Evolutionary conservation across 352 stramenopile genomes (phyloP), one percentile per base, ranked within the genome.

Genomic region (Peronospora farinosa): DNA sequence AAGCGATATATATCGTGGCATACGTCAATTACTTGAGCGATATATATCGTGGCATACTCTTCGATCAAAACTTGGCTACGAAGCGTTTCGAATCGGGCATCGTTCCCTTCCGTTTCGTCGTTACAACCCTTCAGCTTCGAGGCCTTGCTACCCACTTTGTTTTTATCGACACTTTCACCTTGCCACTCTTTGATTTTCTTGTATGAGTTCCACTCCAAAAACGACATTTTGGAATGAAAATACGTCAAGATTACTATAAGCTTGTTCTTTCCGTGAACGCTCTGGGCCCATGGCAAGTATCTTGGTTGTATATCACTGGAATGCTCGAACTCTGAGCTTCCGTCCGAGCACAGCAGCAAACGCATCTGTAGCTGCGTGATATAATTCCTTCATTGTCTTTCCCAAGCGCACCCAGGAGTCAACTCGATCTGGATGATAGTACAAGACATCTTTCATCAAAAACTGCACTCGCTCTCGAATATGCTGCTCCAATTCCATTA

Each of bases 311-410:
- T 78, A 81, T 51, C 47, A 63, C 8, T 50, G 52, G 0, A 84
- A 57, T 31, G 72, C 71, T 46, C 51, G 47, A 19, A 72, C 58
- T 39, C 66, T 69, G 15, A 53, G 37, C n/a, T 82, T 63, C 13
- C 68, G 58, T 11, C 70, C 72, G 11, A 89, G 51, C 0, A 86
- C 19, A 6, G 77, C 63, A 0, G 69, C 66, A 48, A 78, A 83
- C 2, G 75, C 76, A 38, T 90, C 78, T 2, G 73, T 86, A 2
- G 67, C 55, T 27, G 73, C 63, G 31, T 88, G 74, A 47, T 86
- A 86, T 7, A 87, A 47, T 46, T 85, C 74, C 33, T 88, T 86
- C 54, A 82, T 78, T 7, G 74, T 79, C 32, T 80, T 72, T 16
- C 74, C 76, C 5, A 90, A 57, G 3, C 72, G 68, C 47, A 84